Conservation (phyloP, 2,329 filamentous ascomycete genomes). For the Dendryphion nanum region DNA sequence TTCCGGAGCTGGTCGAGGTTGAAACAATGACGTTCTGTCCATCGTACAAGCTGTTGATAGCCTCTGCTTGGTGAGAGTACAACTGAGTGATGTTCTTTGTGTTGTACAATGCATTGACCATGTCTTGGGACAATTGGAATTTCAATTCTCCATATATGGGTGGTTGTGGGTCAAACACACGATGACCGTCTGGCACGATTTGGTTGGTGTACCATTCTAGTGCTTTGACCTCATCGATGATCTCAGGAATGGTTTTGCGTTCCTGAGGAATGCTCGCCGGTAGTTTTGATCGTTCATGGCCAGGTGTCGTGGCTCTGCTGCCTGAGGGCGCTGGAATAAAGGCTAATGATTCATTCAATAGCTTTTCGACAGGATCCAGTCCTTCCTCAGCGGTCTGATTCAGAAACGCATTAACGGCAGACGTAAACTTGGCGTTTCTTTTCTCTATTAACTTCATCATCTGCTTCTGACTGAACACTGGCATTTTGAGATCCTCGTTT, state of each 20-base stretch:
- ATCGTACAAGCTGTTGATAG: constrained; percentile 81
- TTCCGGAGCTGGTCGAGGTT: constrained; percentile 94
- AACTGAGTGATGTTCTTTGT: constrained; percentile 80
- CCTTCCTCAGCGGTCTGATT: constrained; percentile 66
- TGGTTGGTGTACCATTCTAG: constrained; percentile 88
- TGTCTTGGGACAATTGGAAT: constrained; percentile 81
- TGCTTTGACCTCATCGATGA: constrained; percentile 77
- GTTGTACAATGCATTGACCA: constrained; percentile 97
- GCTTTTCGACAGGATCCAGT: constrained; percentile 64
- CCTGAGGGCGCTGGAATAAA: constrained; percentile 63
- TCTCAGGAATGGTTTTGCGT: constrained; percentile 76
- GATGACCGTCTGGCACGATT: constrained; percentile 89
- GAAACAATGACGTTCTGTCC: constrained; percentile 88
- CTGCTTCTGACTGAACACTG: constrained; percentile 88
- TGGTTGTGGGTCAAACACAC: constrained; percentile 83
- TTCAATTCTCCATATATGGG: constrained; percentile 79
- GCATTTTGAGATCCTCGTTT: constrained; percentile 84
- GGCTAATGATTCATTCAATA: constrained; percentile 59
- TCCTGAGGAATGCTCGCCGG: constrained; percentile 76
- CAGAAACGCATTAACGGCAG: constrained; percentile 74
- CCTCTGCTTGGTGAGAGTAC: constrained; percentile 90
- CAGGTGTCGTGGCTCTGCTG: constrained; percentile 43
- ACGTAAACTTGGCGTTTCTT: constrained; percentile 78
- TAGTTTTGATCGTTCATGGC: constrained; percentile 46
- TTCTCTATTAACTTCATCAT: constrained; percentile 88